Base-by-base conservation (phyloP, 1,139 yeast genomes). In the Geotrichum klebahnii region DNA sequence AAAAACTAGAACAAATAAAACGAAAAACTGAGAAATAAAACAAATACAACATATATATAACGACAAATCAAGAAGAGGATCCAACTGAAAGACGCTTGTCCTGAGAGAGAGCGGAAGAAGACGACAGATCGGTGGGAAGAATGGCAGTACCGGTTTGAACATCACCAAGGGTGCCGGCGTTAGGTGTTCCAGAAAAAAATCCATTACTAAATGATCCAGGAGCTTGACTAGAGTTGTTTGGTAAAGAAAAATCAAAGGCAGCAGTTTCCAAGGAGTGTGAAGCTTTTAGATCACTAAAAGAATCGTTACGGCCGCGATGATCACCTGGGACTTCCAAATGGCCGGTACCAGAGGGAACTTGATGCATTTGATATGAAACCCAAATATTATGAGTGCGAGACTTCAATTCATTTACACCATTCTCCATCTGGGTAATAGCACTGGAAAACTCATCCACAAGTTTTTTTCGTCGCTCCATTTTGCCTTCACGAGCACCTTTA, bases 361-460 rank as follows among this genome's bases (percentile, higher is more conserved):
- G 22, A 31, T 47, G 44, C 12, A 26, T 29, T 19, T 38, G 44
- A 23, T 39, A 34, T 14, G 42, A 32, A 2, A 24, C 37, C 36
- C 40, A 41, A 24, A 41, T 35, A 17, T 41, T 38, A 6, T 44
- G 38, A 2, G 61, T 60, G 36, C 53, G 55, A 16, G 50, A 53
- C 35, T 48, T 51, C 3, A 59, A 59, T 28, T 63, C 64, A 37
- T 57, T 61, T 17, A 62, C 64, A 1, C 66, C 65, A 20, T 59
- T 57, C 43, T 67, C 70, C 65, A 67, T 63, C 51, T 66, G 64
- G 14, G 61, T 57, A 38, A 67, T 67, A 5, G 69, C 64, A 29
- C 57, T 56, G 23, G 69, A 61, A 51, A 67, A 67, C 56, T 67
- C 71, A 5, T 58, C 63, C 48, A 61, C 62, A 34, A 65, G 54